A percentile compares a stretch with the other conserved stretches of the same genome.
These are phyloP conservation scores for Nothopassalora personata DNA, from an alignment of 2,329 filamentous ascomycete genomes.

Conservation along the genomic window DNA sequence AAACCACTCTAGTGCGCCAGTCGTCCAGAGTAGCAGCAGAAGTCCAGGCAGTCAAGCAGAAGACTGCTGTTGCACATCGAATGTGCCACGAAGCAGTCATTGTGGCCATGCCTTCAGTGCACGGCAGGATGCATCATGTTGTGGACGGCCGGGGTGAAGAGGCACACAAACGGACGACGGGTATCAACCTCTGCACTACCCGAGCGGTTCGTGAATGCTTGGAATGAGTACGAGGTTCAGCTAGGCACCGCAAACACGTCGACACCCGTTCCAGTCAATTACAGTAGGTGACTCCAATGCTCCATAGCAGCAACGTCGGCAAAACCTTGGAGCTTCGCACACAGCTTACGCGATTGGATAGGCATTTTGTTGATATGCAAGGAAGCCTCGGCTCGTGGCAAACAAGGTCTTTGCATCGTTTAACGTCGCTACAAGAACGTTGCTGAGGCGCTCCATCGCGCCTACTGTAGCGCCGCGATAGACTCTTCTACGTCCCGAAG, in stretches of 20 bases:
- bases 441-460: not conserved
- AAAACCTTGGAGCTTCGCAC: not conserved
- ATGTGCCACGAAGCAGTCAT: conserved; percentile 2
- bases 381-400: not conserved
- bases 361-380: conserved; percentile 3
- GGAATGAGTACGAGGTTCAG: not conserved
- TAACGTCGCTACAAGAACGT: conserved; percentile 4
- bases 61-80: not conserved
- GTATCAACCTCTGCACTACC: not conserved
- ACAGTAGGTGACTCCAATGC: not conserved
- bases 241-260: not conserved
- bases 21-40: conserved; percentile 32
- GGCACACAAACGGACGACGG: conserved; percentile 4
- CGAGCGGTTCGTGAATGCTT: not conserved
- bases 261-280: not conserved
- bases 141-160: not conserved
- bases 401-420: not conserved
- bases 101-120: not conserved
- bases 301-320: not conserved
- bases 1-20: conserved; percentile 37
- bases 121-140: conserved; percentile 1
- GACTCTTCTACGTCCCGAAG: not conserved
- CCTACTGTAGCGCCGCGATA: too few species aligned
- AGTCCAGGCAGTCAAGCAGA: not conserved
- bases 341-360: not conserved